Base-by-base conservation (phyloP, 2,329 filamentous ascomycete species). In the Aspergillus arachidicola region DNA sequence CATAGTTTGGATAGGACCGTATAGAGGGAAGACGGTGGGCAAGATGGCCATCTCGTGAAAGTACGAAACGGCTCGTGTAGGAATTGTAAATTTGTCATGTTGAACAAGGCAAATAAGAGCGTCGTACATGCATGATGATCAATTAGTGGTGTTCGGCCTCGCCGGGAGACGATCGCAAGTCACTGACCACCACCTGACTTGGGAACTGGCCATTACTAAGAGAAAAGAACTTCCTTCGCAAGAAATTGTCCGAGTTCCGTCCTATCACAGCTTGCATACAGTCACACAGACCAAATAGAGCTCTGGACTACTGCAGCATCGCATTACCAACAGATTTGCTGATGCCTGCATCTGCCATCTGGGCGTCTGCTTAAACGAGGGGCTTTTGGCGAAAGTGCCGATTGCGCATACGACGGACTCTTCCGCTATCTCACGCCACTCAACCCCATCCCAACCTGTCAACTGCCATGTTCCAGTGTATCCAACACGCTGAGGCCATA, bases 161-260 rank as follows among this genome's bases (percentile, higher is more conserved):
- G 58, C 68, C 69, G 68, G 61, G 55, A 51, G 34, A 51, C n/a
- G 48, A 56, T 36, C 58, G 62, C 34, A 54, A 53, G 59, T 69
- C 69, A 68, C 62, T 71, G 69, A 68, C 62, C 64, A 68, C 63
- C 68, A 70, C 61, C 62, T 71, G 69, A 71, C 66, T 48, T 63
- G 59, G 58, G 63, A 59, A 67, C 64, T 64, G 43, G 43, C 46
- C 53, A 48, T 36, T 59, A 43, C 56, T 50, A 45, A 56, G 55
- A 46, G 55, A 46, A 57, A 62, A 58, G 54, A 63, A 60, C 14
- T 16, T 36, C 54, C 54, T 36, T 36, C 43, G 28, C 23, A 57
- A 21, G 12, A 51, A 58, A 69, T 61, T 65, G 56, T 64, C 68
- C 68, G 66, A 63, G 53, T 23, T 50, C 21, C 51, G 43, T 69